Evolutionary conservation across 495 filamentous ascomycete genomes (phyloP), one percentile per base, ranked within the genome.

Genomic region (Trichocladium uniseriatum): DNA sequence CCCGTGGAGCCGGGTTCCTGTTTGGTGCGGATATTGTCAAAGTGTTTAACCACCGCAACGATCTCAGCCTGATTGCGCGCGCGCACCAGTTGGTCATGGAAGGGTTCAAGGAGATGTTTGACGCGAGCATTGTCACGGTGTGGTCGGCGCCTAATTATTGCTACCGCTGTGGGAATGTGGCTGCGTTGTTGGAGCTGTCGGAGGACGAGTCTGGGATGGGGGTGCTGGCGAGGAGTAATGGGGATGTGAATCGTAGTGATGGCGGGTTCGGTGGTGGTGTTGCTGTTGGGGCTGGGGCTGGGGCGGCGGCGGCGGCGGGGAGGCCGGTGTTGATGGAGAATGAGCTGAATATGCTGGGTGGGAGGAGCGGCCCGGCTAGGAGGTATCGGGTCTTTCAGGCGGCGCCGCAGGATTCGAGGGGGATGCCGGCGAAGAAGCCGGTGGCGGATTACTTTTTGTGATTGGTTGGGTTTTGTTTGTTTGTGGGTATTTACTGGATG

Each of bases 1-100:
- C 92, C 0, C 87, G 92, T 35, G 92, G 92, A 9, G 92, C 92
- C 0, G 92, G 92, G 13, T 98, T 96, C 72, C 76, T 98, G 21
- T 98, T 98, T 55, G 92, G 92, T 49, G 85, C 85, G 14, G 89
- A 98, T 64, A 96, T 97, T 49, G 92, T 97, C 50, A 95, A 91
- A 61, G 77, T 80, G 48, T 98, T 98, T 72, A 98, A 97, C 64
- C 83, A 95, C 64, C 75, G 78, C 15, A 98, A 98, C 63, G 87
- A 94, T 62, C 75, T 98, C 8, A 86, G 82, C 4, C 74, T 98
- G 35, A 90, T 98, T 41, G 92, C 92, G 41, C 81, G 92, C 47
- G 92, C 92, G 15, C 92, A 98, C 62, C 92, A 98, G 68, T 80
- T 98, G 20, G 92, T 98, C 29, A 98, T 97, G 92, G 92, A 98